Base-by-base conservation (phyloP, 805 yeast genomes). In the Saccharomycopsis sp. region DNA sequence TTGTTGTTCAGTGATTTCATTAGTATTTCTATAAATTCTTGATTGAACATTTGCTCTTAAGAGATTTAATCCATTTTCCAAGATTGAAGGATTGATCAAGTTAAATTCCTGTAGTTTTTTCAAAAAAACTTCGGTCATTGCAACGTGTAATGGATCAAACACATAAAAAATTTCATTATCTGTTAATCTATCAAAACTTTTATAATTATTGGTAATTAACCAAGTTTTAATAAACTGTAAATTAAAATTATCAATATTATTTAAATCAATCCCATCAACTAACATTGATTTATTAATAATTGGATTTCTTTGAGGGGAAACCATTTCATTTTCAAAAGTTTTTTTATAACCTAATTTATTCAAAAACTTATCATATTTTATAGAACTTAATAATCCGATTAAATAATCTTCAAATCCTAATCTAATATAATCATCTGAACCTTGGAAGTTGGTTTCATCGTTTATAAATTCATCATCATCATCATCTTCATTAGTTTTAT, bases 361-460 rank as follows among this genome's bases (percentile, higher is more conserved):
- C 9, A 71, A 50, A 52, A 79, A 85, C 37, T 69, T 74, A 49
- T 71, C 71, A 51, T 78, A 82, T 57, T 94, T 81, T 18, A 73
- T 76, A 20, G 83, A 69, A 0, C 94, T 67, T 19, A 89, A 56
- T 47, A 92, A 57, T 9, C 94, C 85, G 44, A 81, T 70, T 20
- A 88, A 59, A 54, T 92, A 92, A 52, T 88, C 96, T 54, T 92
- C 98, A 58, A 89, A 88, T 52, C 78, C 86, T 60, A 76, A 71
- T 39, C 97, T 63, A 25, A 92, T 78, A 53, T 79, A 85, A 58
- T 92, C 98, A 52, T 92, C 97, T 49, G 84, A 77, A 3, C 89
- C 89, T 43, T 71, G 70, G 38, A 72, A 50, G 50, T 69, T 58
- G 47, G 60, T 65, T 45, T 58, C 34, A 53, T 33, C 2, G 55